Conservation (phyloP, 2,329 filamentous ascomycete species). For the Pleoardoris graminearum region DNA sequence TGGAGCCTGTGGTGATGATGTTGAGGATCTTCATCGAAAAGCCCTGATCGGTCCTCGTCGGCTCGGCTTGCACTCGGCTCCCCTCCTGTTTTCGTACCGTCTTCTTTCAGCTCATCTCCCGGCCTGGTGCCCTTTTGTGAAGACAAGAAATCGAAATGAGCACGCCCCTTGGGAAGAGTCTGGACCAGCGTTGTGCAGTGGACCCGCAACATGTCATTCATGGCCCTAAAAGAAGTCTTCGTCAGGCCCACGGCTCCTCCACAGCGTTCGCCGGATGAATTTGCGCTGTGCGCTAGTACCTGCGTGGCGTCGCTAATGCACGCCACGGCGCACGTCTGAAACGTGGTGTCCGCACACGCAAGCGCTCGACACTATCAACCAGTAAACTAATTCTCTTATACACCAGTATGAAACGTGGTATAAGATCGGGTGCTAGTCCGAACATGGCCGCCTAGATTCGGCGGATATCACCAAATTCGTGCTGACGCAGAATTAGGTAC, state of each 20-base stretch:
- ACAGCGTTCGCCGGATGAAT: background rate
- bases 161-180: background rate
- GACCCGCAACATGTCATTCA: background rate
- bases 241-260: slow-evolving; percentile 1
- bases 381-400: slow-evolving; percentile 8
- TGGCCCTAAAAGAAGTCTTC: background rate
- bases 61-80: background rate
- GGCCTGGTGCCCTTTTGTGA: background rate
- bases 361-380: background rate
- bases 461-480: background rate
- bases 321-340: slow-evolving; percentile 9
- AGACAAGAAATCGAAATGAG: slow-evolving; percentile 1
- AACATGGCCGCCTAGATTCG: background rate
- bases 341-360: slow-evolving; percentile 3
- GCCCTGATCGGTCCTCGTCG: background rate
- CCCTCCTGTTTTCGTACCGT: background rate
- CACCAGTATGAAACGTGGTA: slow-evolving; percentile 1
- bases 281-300: slow-evolving; percentile 6
- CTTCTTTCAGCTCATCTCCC: slow-evolving; percentile 1
- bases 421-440: background rate
- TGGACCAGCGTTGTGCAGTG: background rate
- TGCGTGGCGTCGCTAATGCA: background rate
- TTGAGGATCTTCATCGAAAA: background rate
- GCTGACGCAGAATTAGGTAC: background rate
- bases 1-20: background rate